These are phyloP conservation scores for Ascochyta lentis DNA, from an alignment of 2,329 filamentous ascomycete genomes.

Conservation along the genomic window DNA sequence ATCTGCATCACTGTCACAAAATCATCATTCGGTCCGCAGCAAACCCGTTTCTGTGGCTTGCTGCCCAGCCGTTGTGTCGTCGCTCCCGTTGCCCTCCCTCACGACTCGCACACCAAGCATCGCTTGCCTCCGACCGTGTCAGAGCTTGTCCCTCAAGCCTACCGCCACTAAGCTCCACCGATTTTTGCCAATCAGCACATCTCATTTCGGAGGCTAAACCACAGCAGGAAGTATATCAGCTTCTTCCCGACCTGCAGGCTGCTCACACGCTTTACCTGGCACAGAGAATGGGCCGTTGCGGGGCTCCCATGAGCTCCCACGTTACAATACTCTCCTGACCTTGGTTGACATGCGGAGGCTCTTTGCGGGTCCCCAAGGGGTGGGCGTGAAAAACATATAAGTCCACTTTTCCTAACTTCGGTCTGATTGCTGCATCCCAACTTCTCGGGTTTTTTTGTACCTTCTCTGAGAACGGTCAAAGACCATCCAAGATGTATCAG, in stretches of 20 bases:
- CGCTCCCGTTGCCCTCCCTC: constrained; percentile 5
- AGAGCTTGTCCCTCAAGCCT: constrained; percentile 24
- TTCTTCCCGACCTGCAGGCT: constrained; percentile 8
- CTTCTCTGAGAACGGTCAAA: constrained; percentile 3
- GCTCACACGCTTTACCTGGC: constrained; percentile 13
- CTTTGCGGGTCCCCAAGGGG: not conserved
- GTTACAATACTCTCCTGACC: constrained; percentile 15
- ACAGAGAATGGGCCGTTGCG: constrained; percentile 25
- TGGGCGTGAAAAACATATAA: constrained; percentile 20
- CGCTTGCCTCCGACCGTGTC: constrained; percentile 23
- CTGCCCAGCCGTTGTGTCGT: constrained; percentile 6
- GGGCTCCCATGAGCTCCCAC: constrained; percentile 27
- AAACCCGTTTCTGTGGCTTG: constrained; percentile 4
- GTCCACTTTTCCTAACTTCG: constrained; percentile 7
- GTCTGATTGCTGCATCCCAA: constrained; percentile 7
- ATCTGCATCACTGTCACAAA: not conserved
- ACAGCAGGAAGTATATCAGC: constrained; percentile 25
- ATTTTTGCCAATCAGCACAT: constrained; percentile 19
- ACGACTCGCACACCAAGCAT: constrained; percentile 29
- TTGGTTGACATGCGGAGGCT: constrained; percentile 11
- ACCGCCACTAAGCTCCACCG: constrained; percentile 15
- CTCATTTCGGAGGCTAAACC: constrained; percentile 27
- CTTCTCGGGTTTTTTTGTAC: constrained; percentile 7
- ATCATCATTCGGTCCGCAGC: not conserved
- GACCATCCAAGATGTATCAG: constrained; percentile 37